Base-by-base conservation (phyloP, 768 basidiomycete genomes). In the Candolleomyces aberdarensis region DNA sequence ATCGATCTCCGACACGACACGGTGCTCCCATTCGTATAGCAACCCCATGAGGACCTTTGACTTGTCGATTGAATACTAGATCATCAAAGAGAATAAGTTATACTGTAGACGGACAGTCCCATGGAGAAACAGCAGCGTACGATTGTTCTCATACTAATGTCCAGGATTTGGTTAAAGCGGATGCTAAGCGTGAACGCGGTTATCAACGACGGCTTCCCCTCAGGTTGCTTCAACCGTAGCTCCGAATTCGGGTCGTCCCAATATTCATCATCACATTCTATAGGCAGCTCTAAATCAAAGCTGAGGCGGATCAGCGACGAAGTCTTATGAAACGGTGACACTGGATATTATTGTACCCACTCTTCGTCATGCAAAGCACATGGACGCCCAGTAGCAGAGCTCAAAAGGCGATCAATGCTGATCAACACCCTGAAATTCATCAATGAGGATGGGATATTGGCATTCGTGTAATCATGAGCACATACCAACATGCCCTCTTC, bases 341-440 rank as follows among this genome's bases (percentile, higher is more conserved):
- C 7, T 22, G 40, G 19, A 20, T 20, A 49, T 17, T 20, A 49
- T 17, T 20, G 40, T 55, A 71, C 85, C 60, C 63, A 86, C 84
- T 90, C 89, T 70, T 88, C 88, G 46, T 88, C 87, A 50, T 86
- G 83, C 4, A 91, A 77, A 2, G 84, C 83, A 59, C 83, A 79
- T 0, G 89, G 86, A 15, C 91, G 78, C 8, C 91, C 91, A 39
- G 88, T 75, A 41, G 79, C 79, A 7, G 78, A 71, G 46, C 80
- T 80, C 58, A 76, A 58, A 31, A 69, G 56, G 14, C 75, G 66
- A 60, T 79, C 78, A 26, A 72, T 47, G 36, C 65, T 65, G 50
- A 75, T 64, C 15, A 77, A 64, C 49, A 70, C 70, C 73, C 70
- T 71, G 44, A 26, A 19, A 6, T 22, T 47, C 48, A 17, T 17